Conservation (phyloP, 2,329 filamentous ascomycete species). For the Neopestalotiopsis clavispora region DNA sequence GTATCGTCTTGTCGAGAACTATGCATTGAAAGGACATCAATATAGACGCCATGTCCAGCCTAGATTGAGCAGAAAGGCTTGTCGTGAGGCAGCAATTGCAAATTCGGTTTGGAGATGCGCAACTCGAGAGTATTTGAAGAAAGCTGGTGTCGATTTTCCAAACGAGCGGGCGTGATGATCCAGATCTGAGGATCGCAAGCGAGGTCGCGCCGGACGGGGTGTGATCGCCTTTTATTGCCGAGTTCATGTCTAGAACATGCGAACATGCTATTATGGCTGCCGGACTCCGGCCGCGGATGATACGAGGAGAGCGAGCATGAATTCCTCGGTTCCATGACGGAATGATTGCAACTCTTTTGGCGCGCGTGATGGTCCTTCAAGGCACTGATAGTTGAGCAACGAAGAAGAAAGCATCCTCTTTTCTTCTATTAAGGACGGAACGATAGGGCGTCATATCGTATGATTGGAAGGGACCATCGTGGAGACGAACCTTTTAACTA, state of each 20-base stretch:
- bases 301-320: neutral
- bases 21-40: no score
- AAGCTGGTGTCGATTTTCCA: neutral
- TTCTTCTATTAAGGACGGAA: neutral
- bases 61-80: no score
- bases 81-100: no score
- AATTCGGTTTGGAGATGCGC: no score
- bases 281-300: neutral
- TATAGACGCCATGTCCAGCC: no score
- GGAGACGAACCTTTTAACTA: neutral
- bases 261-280: neutral
- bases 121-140: neutral
- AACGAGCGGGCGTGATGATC: neutral
- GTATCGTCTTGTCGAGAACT: no score
- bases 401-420: neutral
- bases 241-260: neutral
- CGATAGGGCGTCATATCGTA: neutral
- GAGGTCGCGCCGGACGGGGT: neutral
- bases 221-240: neutral
- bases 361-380: neutral
- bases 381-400: neutral
- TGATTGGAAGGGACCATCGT: neutral
- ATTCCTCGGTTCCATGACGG: neutral
- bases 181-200: neutral
- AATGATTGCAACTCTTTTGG: neutral